phyloP scores from a whole-genome alignment of 2,329 filamentous ascomycete genomes.

The Aureobasidium sp. region DNA sequence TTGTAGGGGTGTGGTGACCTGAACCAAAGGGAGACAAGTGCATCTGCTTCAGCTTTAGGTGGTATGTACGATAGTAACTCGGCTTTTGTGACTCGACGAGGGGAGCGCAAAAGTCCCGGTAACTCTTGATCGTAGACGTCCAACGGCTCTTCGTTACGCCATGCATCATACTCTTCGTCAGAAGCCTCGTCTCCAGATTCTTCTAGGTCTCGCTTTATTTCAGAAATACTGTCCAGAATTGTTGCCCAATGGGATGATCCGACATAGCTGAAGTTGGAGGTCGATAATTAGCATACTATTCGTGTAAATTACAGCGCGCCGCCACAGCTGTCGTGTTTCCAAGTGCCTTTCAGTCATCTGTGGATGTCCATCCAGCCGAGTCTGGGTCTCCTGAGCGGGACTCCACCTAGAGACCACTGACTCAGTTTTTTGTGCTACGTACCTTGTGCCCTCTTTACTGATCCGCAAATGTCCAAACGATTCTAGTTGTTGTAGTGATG shows the following conservation, averaged over 20 bases:
- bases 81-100: slow-evolving; percentile 22
- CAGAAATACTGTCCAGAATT: slow-evolving; percentile 57
- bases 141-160: slow-evolving; percentile 13
- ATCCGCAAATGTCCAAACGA: slow-evolving; percentile 79
- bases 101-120: slow-evolving; percentile 14
- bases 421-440: neutral
- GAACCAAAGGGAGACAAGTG: slow-evolving; percentile 29
- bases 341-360: neutral
- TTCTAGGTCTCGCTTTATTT: slow-evolving; percentile 28
- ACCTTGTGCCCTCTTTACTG: slow-evolving; percentile 57
- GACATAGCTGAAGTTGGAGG: slow-evolving; percentile 54
- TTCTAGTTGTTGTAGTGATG: slow-evolving; percentile 48
- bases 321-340: neutral
- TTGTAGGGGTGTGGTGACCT: slow-evolving; percentile 30
- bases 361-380: too few relatives aligned
- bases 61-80: slow-evolving; percentile 29
- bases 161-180: slow-evolving; percentile 15
- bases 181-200: slow-evolving; percentile 23
- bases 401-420: neutral
- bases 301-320: neutral
- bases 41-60: slow-evolving; percentile 27
- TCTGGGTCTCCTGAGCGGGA: neutral
- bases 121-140: neutral
- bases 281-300: neutral
- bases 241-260: slow-evolving; percentile 80